These are phyloP conservation scores for Cordyceps militaris DNA, from an alignment of 2,329 filamentous ascomycete species.

Conservation along the genomic window DNA sequence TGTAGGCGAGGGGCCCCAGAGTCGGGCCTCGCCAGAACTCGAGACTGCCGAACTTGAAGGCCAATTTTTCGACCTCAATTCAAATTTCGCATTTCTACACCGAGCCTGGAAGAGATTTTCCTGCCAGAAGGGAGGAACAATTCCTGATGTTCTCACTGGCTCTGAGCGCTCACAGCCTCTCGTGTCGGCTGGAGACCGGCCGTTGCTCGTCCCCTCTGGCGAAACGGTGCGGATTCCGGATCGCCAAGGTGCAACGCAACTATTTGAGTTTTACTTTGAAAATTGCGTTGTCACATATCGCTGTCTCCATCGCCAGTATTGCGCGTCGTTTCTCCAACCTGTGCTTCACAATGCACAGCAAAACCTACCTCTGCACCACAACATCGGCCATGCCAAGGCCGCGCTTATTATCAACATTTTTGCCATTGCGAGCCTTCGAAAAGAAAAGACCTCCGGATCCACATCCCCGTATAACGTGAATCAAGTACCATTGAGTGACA, in stretches of 20 bases:
- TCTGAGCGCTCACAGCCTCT: conserved; percentile 21
- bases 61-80: conserved; percentile 49
- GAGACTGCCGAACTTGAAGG: conserved; percentile 36
- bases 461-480: background rate
- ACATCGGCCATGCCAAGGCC: conserved; percentile 37
- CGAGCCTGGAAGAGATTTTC: conserved; percentile 43
- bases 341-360: conserved; percentile 31
- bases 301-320: conserved; percentile 46
- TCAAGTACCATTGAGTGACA: conserved; percentile 2
- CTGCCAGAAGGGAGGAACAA: conserved; percentile 20
- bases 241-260: conserved; percentile 14
- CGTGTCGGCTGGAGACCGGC: conserved; percentile 24
- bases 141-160: conserved; percentile 15
- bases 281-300: conserved; percentile 53
- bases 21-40: conserved; percentile 23
- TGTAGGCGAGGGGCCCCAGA: background rate
- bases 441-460: conserved; percentile 28
- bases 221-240: conserved; percentile 17
- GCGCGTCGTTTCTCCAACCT: conserved; percentile 39
- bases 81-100: conserved; percentile 48
- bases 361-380: conserved; percentile 29
- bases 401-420: conserved; percentile 41
- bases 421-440: conserved; percentile 39
- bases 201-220: conserved; percentile 18
- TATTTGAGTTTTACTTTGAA: conserved; percentile 45